Evolutionary conservation across 805 yeast genomes (phyloP).

Genomic region (Millerozyma miso): DNA sequence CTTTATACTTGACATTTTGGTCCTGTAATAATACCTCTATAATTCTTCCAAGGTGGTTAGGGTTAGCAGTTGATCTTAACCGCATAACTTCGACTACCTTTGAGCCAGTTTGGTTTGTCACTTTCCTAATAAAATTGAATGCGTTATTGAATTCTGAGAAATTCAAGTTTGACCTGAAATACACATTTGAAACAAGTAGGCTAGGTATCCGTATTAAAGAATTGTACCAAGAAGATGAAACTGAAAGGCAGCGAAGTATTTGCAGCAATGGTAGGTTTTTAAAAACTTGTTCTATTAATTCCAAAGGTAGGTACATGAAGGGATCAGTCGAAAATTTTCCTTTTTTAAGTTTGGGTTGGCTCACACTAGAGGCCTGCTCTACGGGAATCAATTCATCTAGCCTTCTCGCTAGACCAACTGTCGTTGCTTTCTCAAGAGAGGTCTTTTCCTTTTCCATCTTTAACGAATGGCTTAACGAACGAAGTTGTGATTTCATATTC

Average conservation of each 20-base stretch:
- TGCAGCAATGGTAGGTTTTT: conserved; percentile 14
- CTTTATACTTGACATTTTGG: conserved; percentile 14
- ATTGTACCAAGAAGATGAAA: conserved; percentile 30
- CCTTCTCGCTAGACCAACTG: neutral
- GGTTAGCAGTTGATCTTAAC: conserved; percentile 18
- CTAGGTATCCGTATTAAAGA: conserved; percentile 21
- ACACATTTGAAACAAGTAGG: conserved; percentile 18
- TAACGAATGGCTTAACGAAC: conserved; percentile 8
- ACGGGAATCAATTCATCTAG: conserved; percentile 17
- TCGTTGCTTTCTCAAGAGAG: neutral
- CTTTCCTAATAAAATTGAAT: conserved; percentile 20
- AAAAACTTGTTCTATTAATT: conserved; percentile 27
- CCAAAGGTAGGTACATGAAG: conserved; percentile 24
- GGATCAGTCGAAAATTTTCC: conserved; percentile 20
- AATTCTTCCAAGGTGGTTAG: conserved; percentile 21
- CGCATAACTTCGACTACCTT: conserved; percentile 17
- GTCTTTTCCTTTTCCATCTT: conserved; percentile 1
- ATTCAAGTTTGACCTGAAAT: conserved; percentile 22
- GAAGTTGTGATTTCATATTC: conserved; percentile 20
- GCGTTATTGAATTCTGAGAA: conserved; percentile 28
- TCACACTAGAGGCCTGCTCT: conserved; percentile 8
- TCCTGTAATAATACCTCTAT: conserved; percentile 23
- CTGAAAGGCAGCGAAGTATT: conserved; percentile 27
- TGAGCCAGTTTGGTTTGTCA: conserved; percentile 13
- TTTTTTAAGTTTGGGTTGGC: conserved; percentile 4